phyloP scores from a whole-genome alignment of 495 filamentous ascomycete genomes.

The Amorphotheca resinae region DNA sequence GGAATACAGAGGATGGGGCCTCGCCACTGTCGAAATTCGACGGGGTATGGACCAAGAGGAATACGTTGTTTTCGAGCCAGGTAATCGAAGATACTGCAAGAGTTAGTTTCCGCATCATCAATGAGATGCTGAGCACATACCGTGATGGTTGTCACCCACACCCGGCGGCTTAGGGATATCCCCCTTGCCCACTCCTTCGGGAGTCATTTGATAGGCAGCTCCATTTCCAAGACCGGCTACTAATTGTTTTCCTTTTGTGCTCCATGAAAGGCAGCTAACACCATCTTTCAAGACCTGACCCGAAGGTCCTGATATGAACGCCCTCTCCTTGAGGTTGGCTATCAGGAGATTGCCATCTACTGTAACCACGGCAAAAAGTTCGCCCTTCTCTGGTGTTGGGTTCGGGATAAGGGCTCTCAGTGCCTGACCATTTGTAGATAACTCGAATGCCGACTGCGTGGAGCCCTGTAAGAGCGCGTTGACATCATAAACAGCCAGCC shows the following conservation, averaged over 20 bases:
- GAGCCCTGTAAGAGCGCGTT: constrained; percentile 48
- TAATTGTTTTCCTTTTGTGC: constrained; percentile 81
- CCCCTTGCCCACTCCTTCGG: constrained; percentile 60
- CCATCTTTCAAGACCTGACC: constrained; percentile 56
- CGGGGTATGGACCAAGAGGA: constrained; percentile 65
- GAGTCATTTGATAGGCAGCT: constrained; percentile 69
- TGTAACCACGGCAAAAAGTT: constrained; percentile 68
- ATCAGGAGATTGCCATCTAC: constrained; percentile 68
- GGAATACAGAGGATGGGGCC: constrained; percentile 51
- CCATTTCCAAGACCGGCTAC: constrained; percentile 81
- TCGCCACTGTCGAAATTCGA: constrained; percentile 41
- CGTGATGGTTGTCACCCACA: constrained; percentile 52
- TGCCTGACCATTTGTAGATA: constrained; percentile 60
- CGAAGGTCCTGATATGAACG: constrained; percentile 38
- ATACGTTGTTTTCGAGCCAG: constrained; percentile 84
- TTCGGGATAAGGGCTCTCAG: constrained; percentile 73
- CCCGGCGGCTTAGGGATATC: constrained; percentile 66
- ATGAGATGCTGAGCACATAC: constrained; percentile 28
- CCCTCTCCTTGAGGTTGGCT: constrained; percentile 61
- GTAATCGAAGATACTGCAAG: constrained; percentile 61
- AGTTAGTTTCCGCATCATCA: constrained; percentile 13
- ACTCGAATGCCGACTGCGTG: constrained; percentile 53
- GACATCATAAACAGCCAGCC: constrained; percentile 72
- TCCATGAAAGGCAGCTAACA: constrained; percentile 86
- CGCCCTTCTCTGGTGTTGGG: constrained; percentile 50